Evolutionary conservation across 148 eudicot genomes (phyloP), one percentile per base, ranked within the genome.

Genomic region (Chenopodium album): DNA sequence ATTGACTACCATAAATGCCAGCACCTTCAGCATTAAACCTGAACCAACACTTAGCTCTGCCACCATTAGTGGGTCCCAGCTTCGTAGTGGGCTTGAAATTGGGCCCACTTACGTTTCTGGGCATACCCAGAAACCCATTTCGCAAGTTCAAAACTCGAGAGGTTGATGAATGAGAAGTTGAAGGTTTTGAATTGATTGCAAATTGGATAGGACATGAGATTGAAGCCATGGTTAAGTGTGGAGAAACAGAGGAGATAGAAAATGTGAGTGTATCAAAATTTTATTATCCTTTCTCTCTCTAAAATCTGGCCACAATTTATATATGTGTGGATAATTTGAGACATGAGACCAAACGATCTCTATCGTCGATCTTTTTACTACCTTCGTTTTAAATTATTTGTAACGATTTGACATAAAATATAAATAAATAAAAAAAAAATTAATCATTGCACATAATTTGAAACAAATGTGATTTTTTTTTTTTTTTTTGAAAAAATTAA

Each of bases 11-110:
- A 79, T 96, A 96, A 66, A 95, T 89, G 23, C 94, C 94, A 84
- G 97, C 97, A 41, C 89, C 87, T 88, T 96, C 94, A 76, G 98
- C 97, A 84, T 94, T 95, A 64, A 94, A 92, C 85, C 83, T 94
- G 86, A 96, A 96, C 99, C 99, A 96, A 81, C 95, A 94, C 69
- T 78, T 90, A 1, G 83, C 71, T 85, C 88, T 79, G 3, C 91
- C 89, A 14, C 89, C 87, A 17, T 84, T 79, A 60, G 16, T 87
- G 44, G 90, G 88, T 16, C 93, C 89, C 14, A 85, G 65, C 64
- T 82, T 80, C 41, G 66, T 48, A 26, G 62, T 23, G 17, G 84
- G 11, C n/a, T 83, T 79, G 20, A 41, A 41, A 5, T 41, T 28
- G 47, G 83, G 32, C 85, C 88, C 84, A 47, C 71, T 82, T 11